Percentiles rank a stretch among this genome's conserved stretches.
These are phyloP conservation scores for Hysterium pulicare DNA, from an alignment of 2,329 filamentous ascomycete genomes.

Conservation along the genomic window DNA sequence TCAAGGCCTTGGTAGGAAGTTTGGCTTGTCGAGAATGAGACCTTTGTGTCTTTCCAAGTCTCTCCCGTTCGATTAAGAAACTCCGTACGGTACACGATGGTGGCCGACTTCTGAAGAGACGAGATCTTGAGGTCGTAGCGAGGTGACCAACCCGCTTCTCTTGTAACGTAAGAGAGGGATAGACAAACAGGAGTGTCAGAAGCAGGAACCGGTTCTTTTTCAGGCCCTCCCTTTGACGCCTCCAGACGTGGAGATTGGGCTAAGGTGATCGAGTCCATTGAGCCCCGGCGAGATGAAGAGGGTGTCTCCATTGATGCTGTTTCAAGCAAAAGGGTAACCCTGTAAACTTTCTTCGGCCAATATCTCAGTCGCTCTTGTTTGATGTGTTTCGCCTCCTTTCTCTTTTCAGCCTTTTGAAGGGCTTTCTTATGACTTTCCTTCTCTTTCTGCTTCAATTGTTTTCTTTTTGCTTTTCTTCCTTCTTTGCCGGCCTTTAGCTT, in stretches of 20 bases:
- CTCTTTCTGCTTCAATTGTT: conserved; percentile 20
- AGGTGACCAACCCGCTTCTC: conserved; percentile 57
- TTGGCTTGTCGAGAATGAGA: conserved; percentile 63
- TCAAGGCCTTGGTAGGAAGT: conserved; percentile 56
- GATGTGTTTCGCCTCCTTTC: conserved; percentile 20
- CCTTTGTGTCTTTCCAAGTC: conserved; percentile 59
- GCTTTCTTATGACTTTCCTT: conserved; percentile 17
- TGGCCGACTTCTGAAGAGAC: conserved; percentile 51
- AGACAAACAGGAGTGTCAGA: conserved; percentile 29
- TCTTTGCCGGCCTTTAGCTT: conserved; percentile 22
- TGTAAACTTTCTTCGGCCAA: conserved; percentile 35
- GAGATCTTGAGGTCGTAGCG: conserved; percentile 62
- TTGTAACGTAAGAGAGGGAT: conserved; percentile 58
- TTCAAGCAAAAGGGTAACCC: conserved; percentile 37
- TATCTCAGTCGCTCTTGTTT: conserved; percentile 35
- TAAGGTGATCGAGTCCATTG: conserved; percentile 21
- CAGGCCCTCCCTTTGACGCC: not conserved
- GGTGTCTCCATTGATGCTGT: conserved; percentile 28
- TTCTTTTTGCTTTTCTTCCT: conserved; percentile 22
- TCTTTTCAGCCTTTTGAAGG: conserved; percentile 15
- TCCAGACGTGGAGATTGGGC: conserved; percentile 4
- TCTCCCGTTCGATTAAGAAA: conserved; percentile 62
- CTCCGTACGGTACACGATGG: conserved; percentile 60
- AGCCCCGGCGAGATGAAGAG: conserved; percentile 20
- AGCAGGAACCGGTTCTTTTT: not conserved